Percentiles rank a stretch among this genome's conserved stretches.
Evolutionary conservation across 352 stramenopile species (phyloP).

Genomic region (Pilasporangium apinafurcum): DNA sequence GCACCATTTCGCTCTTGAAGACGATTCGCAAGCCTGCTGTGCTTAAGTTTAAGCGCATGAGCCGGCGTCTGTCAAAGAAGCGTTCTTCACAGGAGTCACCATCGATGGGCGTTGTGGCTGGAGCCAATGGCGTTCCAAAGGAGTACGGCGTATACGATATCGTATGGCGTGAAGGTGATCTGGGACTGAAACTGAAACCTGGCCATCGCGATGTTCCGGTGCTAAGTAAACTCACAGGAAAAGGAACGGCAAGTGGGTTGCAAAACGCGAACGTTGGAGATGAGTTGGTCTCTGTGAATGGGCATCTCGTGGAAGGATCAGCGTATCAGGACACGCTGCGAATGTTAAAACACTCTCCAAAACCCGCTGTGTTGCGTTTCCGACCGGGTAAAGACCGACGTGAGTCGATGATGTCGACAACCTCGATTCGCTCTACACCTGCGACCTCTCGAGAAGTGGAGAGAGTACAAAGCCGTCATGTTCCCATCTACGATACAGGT

Average conservation of each 20-base stretch:
- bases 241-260: slow-evolving; percentile 72
- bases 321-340: slow-evolving; percentile 81
- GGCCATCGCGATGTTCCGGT: slow-evolving; percentile 69
- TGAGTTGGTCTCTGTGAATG: slow-evolving; percentile 82
- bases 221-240: slow-evolving; percentile 79
- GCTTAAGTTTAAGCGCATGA: slow-evolving; percentile 87
- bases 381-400: slow-evolving; percentile 49
- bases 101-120: slow-evolving; percentile 18
- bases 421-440: slow-evolving; percentile 52
- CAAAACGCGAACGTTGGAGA: slow-evolving; percentile 81
- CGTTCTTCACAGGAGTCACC: slow-evolving; percentile 32
- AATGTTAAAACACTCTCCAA: slow-evolving; percentile 85
- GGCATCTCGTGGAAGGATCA: slow-evolving; percentile 66
- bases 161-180: slow-evolving; percentile 81
- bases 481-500: slow-evolving; percentile 49
- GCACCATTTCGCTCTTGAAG: slow-evolving; percentile 82
- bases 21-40: slow-evolving; percentile 80
- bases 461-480: slow-evolving; percentile 28
- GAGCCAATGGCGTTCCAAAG: slow-evolving; percentile 13
- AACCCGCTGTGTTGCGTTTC: slow-evolving; percentile 78
- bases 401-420: slow-evolving; percentile 49
- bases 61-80: slow-evolving; percentile 59
- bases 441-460: slow-evolving; percentile 34
- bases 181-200: slow-evolving; percentile 83
- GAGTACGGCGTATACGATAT: slow-evolving; percentile 79